Evolutionary conservation across 2,329 filamentous ascomycete species (phyloP).

Genomic region (Fusarium coffeatum): DNA sequence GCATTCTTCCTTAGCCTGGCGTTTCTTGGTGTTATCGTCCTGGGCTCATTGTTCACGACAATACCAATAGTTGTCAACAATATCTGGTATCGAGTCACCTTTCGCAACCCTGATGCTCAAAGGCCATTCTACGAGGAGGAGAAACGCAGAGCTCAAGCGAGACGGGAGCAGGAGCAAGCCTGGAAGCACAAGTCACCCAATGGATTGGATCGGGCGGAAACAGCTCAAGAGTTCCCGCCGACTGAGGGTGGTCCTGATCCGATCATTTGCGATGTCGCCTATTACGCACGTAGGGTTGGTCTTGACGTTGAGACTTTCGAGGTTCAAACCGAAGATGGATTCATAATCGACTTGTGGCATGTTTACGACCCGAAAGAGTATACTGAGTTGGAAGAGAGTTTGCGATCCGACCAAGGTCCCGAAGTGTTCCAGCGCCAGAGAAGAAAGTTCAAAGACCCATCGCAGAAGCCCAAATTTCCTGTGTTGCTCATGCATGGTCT

Average conservation of each 20-base stretch:
- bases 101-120: conserved; percentile 67
- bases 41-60: conserved; percentile 77
- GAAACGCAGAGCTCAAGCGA: conserved; percentile 63
- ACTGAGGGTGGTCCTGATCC: conserved; percentile 85
- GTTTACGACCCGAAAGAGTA: conserved; percentile 86
- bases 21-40: conserved; percentile 80
- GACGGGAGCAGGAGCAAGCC: conserved; percentile 67
- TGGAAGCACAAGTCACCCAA: conserved; percentile 67
- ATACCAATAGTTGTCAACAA: conserved; percentile 64
- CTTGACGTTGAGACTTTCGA: conserved; percentile 85
- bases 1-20: conserved; percentile 81
- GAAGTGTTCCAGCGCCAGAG: conserved; percentile 66
- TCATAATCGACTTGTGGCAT: conserved; percentile 90
- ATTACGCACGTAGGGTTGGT: conserved; percentile 89
- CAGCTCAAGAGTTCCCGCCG: conserved; percentile 71
- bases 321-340: conserved; percentile 94
- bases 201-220: conserved; percentile 57
- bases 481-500: conserved; percentile 89
- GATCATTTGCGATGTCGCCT: conserved; percentile 80
- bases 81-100: conserved; percentile 64
- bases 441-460: conserved; percentile 52
- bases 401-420: conserved; percentile 65
- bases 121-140: conserved; percentile 83
- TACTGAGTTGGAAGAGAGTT: conserved; percentile 61
- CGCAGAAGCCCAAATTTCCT: conserved; percentile 73